Conservation (phyloP, 2,329 filamentous ascomycete species). For the Fusarium fujikuroi region DNA sequence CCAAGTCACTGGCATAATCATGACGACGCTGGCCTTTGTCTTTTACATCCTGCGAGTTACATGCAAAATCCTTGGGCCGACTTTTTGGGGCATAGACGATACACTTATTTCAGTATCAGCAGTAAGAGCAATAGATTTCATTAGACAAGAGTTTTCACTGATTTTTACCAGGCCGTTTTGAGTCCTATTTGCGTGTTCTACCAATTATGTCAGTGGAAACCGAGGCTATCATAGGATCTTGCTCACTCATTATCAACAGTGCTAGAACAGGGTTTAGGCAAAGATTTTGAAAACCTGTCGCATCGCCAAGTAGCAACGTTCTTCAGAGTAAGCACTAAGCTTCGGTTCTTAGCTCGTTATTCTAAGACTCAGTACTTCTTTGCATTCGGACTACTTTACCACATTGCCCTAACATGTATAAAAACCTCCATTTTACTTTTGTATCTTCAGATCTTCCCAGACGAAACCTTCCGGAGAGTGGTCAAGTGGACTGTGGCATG, state of each 20-base stretch:
- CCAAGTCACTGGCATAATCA: background rate
- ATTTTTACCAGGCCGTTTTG: background rate
- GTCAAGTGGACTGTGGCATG: background rate
- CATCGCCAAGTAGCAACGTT: background rate
- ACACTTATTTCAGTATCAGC: background rate
- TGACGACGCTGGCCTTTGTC: background rate
- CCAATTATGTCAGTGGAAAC: background rate
- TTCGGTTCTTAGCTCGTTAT: accelerated
- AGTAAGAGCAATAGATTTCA: background rate
- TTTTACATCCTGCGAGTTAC: background rate
- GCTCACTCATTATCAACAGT: background rate
- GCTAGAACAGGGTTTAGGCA: background rate
- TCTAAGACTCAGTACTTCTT: accelerated
- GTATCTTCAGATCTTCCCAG: background rate
- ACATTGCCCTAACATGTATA: background rate
- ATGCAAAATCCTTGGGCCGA: background rate
- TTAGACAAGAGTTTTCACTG: background rate
- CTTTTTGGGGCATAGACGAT: background rate
- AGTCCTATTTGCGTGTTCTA: background rate
- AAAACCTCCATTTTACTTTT: background rate
- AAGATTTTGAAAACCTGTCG: background rate
- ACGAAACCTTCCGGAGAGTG: background rate
- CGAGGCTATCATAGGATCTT: background rate
- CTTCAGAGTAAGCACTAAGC: background rate
- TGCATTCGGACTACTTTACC: background rate